Conservation (phyloP, 305 asterid genomes). For the Fraxinus platypoda region DNA sequence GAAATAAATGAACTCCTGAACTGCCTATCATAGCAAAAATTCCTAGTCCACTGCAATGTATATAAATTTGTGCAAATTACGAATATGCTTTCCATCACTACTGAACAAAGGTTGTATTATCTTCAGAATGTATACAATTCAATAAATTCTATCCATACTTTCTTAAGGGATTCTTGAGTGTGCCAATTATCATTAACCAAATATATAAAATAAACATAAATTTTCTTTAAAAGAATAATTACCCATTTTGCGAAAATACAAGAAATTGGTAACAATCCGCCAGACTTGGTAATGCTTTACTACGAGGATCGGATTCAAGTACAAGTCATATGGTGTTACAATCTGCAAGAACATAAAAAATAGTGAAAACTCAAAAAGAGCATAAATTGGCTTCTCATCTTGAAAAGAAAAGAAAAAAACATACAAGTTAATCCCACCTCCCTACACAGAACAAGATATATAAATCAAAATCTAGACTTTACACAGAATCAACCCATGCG, state of each 20-base stretch:
- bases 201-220: not conserved
- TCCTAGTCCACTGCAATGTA: not conserved
- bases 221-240: slow-evolving; percentile 26
- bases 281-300: slow-evolving; percentile 85
- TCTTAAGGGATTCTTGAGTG: not conserved
- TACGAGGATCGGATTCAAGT: slow-evolving; percentile 85
- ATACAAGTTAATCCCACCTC: not conserved
- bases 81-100: not conserved
- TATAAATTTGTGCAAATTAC: not conserved
- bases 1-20: not conserved
- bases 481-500: not conserved
- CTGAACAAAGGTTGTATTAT: not conserved
- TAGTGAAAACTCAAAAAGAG: not conserved
- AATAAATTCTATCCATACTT: not conserved
- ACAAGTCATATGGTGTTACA: slow-evolving; percentile 87
- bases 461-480: not conserved
- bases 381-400: not conserved
- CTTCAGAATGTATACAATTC: slow-evolving; percentile 2
- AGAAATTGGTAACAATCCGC: slow-evolving; percentile 88
- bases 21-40: not conserved
- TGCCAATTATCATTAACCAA: not conserved
- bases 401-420: not conserved
- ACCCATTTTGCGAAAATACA: slow-evolving; percentile 98
- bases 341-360: slow-evolving; percentile 57
- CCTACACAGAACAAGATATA: not conserved